Percentiles rank a stretch among this genome's conserved stretches.
These are phyloP conservation scores for Candida stauntonica DNA, from an alignment of 805 yeast genomes.

Conservation along the genomic window DNA sequence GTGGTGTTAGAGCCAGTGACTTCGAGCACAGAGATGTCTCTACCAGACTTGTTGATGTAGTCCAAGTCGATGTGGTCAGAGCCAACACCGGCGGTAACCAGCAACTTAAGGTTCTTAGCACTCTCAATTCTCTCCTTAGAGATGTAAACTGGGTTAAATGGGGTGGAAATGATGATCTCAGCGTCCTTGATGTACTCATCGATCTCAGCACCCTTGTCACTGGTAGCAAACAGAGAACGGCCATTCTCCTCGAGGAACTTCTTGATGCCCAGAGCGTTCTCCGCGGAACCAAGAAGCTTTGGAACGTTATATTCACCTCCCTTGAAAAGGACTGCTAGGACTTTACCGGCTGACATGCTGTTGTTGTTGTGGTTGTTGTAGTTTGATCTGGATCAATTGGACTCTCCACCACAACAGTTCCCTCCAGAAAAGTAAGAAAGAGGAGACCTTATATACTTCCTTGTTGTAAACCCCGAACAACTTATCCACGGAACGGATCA, in stretches of 20 bases:
- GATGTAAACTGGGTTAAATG: conserved; percentile 79
- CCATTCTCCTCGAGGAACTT: conserved; percentile 62
- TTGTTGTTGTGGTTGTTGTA: background rate
- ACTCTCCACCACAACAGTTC: no score
- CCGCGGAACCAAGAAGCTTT: conserved; percentile 62
- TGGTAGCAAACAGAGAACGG: conserved; percentile 60
- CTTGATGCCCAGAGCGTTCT: conserved; percentile 71
- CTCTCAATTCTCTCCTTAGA: conserved; percentile 59
- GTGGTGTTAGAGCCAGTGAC: conserved; percentile 80
- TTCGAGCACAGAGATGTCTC: conserved; percentile 64
- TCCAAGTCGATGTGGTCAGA: conserved; percentile 75
- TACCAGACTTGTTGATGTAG: conserved; percentile 54
- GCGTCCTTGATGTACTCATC: conserved; percentile 68
- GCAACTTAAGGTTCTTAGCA: conserved; percentile 66
- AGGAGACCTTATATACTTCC: background rate
- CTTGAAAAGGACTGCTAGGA: conserved; percentile 28
- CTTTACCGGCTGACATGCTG: conserved; percentile 18
- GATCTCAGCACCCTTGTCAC: conserved; percentile 62
- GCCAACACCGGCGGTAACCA: conserved; percentile 82
- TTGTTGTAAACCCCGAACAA: background rate
- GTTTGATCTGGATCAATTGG: background rate
- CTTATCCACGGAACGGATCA: conserved; percentile 3
- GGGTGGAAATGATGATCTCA: conserved; percentile 75
- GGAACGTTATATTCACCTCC: conserved; percentile 32
- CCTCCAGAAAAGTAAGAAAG: no score